Conservation (phyloP, 225 moss, liverwort and hornwort species). For the Polytrichum formosum region DNA sequence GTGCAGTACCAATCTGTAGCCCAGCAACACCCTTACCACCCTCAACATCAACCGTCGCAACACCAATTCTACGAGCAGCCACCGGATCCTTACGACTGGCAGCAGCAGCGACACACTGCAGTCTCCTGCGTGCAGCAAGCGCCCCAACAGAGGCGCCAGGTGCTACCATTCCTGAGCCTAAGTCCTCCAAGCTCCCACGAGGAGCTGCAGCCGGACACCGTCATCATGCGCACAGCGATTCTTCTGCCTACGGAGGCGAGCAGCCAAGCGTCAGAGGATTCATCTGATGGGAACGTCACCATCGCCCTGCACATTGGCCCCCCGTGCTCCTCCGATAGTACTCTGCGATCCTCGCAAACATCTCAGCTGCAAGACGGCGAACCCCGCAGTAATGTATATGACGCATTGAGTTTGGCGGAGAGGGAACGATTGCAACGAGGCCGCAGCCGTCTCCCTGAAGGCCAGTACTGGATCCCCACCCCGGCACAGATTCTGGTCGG, state of each 20-base stretch:
- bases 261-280: constrained; percentile 34
- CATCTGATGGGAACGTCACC: constrained; percentile 76
- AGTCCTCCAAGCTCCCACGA: constrained; percentile 68
- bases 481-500: constrained; percentile 95
- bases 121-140: constrained; percentile 32
- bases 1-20: constrained; percentile 33
- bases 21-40: constrained; percentile 24
- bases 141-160: constrained; percentile 18
- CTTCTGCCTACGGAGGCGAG: constrained; percentile 48
- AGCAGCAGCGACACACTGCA: constrained; percentile 45
- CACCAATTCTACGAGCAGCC: constrained; percentile 68
- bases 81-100: constrained; percentile 52
- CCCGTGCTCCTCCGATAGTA: constrained; percentile 57
- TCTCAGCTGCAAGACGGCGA: constrained; percentile 25
- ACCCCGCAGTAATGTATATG: constrained; percentile 31
- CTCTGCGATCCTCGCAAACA: constrained; percentile 19
- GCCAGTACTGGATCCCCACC: constrained; percentile 96
- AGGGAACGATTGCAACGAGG: constrained; percentile 74
- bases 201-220: constrained; percentile 21
- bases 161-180: constrained; percentile 82
- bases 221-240: constrained; percentile 63
- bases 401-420: constrained; percentile 47
- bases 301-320: constrained; percentile 93
- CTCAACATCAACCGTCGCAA: constrained; percentile 39
- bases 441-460: constrained; percentile 69